Conservation (phyloP, 2,329 filamentous ascomycete genomes). For the Diaporthe ampelina region DNA sequence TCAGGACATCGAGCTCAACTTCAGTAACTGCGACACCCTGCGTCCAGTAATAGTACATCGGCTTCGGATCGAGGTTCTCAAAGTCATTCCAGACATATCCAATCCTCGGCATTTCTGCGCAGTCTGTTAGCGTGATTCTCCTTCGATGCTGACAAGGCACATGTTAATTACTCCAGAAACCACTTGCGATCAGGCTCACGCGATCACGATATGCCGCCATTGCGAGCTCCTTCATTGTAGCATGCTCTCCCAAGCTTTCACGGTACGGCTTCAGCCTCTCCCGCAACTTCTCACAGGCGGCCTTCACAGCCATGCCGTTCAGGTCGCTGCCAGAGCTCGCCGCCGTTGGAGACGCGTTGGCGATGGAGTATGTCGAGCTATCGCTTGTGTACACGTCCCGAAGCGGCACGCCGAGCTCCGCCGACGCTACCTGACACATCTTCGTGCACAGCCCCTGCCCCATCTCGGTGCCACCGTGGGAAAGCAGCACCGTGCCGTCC, state of each 20-base stretch:
- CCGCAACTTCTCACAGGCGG: slow-evolving; percentile 92
- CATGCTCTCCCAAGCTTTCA: slow-evolving; percentile 81
- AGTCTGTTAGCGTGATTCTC: background rate
- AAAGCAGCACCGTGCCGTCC: slow-evolving; percentile 91
- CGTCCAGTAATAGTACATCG: slow-evolving; percentile 98
- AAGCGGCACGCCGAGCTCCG: slow-evolving; percentile 85
- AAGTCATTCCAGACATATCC: slow-evolving; percentile 95
- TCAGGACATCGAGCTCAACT: slow-evolving; percentile 92
- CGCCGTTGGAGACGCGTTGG: slow-evolving; percentile 93
- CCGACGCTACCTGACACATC: slow-evolving; percentile 94
- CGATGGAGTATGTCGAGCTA: slow-evolving; percentile 94
- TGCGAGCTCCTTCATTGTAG: slow-evolving; percentile 89
- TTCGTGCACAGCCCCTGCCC: slow-evolving; percentile 97
- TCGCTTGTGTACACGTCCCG: slow-evolving; percentile 92
- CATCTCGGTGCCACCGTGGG: slow-evolving; percentile 98
- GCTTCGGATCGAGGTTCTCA: slow-evolving; percentile 71
- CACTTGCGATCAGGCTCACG: slow-evolving; percentile 97
- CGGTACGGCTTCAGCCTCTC: slow-evolving; percentile 87
- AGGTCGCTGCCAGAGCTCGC: slow-evolving; percentile 95
- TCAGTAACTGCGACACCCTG: slow-evolving; percentile 93
- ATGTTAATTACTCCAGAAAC: slow-evolving; percentile 78
- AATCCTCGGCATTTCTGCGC: slow-evolving; percentile 86
- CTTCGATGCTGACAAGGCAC: rapidly evolving
- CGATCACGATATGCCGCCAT: slow-evolving; percentile 96
- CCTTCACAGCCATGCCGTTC: slow-evolving; percentile 95